Conservation (phyloP, 2,329 filamentous ascomycete species). For the Fusarium cyanostomum region DNA sequence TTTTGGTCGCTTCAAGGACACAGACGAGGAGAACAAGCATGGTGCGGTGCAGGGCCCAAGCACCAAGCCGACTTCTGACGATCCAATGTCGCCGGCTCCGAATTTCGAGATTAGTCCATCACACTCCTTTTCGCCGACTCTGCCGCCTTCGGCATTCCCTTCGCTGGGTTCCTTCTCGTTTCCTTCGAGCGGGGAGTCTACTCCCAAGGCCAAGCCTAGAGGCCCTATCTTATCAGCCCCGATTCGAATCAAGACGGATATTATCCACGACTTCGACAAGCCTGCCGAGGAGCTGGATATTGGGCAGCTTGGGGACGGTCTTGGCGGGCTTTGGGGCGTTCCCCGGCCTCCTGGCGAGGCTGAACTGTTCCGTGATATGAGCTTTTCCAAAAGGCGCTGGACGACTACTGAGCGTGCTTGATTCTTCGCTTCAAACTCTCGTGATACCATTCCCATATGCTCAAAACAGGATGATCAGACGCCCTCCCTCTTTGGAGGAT, state of each 20-base stretch:
- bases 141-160: slow-evolving; percentile 37
- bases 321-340: slow-evolving; percentile 57
- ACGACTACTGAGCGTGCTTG: slow-evolving; percentile 60
- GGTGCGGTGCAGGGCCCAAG: neutral
- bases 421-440: neutral
- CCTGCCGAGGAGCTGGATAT: slow-evolving; percentile 45
- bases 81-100: slow-evolving; percentile 20
- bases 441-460: slow-evolving; percentile 12
- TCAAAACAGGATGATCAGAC: slow-evolving; percentile 20
- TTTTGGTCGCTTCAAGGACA: slow-evolving; percentile 54
- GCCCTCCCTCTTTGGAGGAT: slow-evolving; percentile 7
- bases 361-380: slow-evolving; percentile 57
- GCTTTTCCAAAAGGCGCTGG: slow-evolving; percentile 63
- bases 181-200: slow-evolving; percentile 26
- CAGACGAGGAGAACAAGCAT: slow-evolving; percentile 25
- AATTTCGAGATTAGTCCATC: slow-evolving; percentile 35
- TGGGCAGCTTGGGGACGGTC: slow-evolving; percentile 50
- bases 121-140: slow-evolving; percentile 24
- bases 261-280: slow-evolving; percentile 43
- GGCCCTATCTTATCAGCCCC: slow-evolving; percentile 48
- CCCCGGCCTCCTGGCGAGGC: slow-evolving; percentile 56
- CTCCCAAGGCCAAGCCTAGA: slow-evolving; percentile 35
- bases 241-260: slow-evolving; percentile 49
- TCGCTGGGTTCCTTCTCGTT: slow-evolving; percentile 34
- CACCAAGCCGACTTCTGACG: slow-evolving; percentile 10